phyloP scores from a whole-genome alignment of 495 filamentous ascomycete genomes.

The Talaromyces ruber region DNA sequence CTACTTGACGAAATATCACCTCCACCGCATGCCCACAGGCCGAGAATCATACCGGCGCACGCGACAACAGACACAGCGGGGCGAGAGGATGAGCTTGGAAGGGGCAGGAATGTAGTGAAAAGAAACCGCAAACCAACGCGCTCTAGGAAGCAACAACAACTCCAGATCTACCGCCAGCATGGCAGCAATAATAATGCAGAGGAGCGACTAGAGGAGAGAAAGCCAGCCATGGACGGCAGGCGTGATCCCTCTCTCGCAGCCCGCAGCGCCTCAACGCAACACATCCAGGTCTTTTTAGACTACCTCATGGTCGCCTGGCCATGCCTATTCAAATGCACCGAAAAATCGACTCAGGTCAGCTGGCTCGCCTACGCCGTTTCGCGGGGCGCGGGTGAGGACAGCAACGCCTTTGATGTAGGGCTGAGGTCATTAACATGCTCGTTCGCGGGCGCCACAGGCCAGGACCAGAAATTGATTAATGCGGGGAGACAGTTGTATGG shows the following conservation, averaged over 20 bases:
- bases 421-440: conserved; percentile 16
- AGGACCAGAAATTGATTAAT: conserved; percentile 10
- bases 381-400: conserved; percentile 7
- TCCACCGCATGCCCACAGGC: background rate
- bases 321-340: conserved; percentile 22
- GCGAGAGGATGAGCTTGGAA: background rate
- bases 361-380: conserved; percentile 21
- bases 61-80: background rate
- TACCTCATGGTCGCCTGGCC: conserved; percentile 20
- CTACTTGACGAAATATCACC: background rate
- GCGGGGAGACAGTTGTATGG: conserved; percentile 14
- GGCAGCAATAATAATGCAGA: background rate
- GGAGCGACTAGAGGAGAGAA: too few relatives aligned
- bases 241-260: conserved; percentile 15
- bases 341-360: conserved; percentile 17
- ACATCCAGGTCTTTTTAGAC: conserved; percentile 19
- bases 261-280: conserved; percentile 15
- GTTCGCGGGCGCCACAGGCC: conserved; percentile 13
- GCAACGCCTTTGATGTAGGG: conserved; percentile 17
- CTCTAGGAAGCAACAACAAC: background rate
- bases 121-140: background rate
- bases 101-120: background rate
- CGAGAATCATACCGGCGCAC: background rate
- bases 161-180: background rate
- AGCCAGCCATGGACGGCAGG: conserved; percentile 9